Conservation (phyloP, 2,329 filamentous ascomycete genomes). For the Coniochaeta sp. region DNA sequence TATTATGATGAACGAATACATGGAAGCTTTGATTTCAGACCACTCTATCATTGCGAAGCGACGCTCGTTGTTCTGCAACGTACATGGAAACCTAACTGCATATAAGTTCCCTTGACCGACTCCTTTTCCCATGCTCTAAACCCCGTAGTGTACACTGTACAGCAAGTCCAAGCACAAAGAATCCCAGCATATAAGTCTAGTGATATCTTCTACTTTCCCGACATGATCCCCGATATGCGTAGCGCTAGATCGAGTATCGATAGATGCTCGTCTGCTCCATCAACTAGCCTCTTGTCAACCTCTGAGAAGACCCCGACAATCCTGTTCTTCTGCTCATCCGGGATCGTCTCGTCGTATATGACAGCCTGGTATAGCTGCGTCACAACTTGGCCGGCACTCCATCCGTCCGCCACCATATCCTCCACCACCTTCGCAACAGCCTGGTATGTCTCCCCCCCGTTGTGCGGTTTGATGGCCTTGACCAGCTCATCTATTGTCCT, state of each 20-base stretch:
- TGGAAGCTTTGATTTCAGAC: background rate
- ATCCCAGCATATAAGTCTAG: background rate
- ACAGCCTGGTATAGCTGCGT: slow-evolving; percentile 71
- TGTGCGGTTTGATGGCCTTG: slow-evolving; percentile 66
- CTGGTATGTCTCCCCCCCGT: slow-evolving; percentile 58
- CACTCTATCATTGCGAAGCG: background rate
- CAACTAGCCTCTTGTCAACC: slow-evolving; percentile 86
- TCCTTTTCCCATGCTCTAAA: background rate
- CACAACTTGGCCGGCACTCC: slow-evolving; percentile 88
- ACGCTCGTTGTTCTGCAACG: background rate
- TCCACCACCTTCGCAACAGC: slow-evolving; percentile 73
- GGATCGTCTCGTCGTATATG: slow-evolving; percentile 76
- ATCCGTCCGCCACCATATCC: slow-evolving; percentile 90
- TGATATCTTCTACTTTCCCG: slow-evolving; percentile 24
- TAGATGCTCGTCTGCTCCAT: slow-evolving; percentile 92
- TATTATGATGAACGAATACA: background rate
- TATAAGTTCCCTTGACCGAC: background rate
- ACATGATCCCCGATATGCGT: slow-evolving; percentile 69
- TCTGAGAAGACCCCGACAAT: slow-evolving; percentile 89
- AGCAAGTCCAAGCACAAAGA: slow-evolving; percentile 19
- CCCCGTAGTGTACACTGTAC: background rate
- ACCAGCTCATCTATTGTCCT: slow-evolving; percentile 63
- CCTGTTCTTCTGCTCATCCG: slow-evolving; percentile 80
- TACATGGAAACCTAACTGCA: background rate
- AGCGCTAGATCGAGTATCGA: slow-evolving; percentile 80